Evolutionary conservation across 1,284 basidiomycete genomes (phyloP).

Genomic region (Malassezia restricta): DNA sequence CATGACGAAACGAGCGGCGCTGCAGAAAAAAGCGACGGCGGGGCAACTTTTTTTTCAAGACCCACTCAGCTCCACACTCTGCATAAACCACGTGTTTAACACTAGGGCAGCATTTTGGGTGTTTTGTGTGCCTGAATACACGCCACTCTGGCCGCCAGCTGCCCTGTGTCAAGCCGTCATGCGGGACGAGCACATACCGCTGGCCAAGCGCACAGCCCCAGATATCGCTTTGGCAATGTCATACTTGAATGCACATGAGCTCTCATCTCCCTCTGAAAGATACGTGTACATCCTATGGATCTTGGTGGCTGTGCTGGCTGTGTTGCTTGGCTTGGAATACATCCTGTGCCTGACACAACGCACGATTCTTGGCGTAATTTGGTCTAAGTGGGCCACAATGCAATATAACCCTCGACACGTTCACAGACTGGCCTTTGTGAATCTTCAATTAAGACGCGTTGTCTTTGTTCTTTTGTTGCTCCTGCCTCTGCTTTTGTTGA

Average conservation of each 20-base stretch:
- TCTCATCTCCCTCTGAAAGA: conserved; percentile 46
- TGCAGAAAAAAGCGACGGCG: background rate
- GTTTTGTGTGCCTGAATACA: no score
- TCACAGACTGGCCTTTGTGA: conserved; percentile 17
- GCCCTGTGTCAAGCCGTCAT: no score
- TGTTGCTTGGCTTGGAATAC: conserved; percentile 41
- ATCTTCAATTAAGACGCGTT: conserved; percentile 28
- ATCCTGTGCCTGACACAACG: conserved; percentile 34
- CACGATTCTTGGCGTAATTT: conserved; percentile 30
- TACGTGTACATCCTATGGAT: conserved; percentile 49
- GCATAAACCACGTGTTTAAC: no score
- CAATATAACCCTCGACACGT: conserved; percentile 21
- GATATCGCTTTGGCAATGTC: background rate
- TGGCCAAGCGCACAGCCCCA: no score
- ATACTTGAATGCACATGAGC: conserved; percentile 47
- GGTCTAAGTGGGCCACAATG: conserved; percentile 36
- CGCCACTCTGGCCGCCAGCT: no score
- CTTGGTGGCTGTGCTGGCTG: conserved; percentile 32
- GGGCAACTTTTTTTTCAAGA: background rate
- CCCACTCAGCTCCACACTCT: no score
- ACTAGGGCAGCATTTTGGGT: no score
- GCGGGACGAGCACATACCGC: no score
- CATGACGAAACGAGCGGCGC: background rate
- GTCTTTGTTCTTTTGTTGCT: conserved; percentile 27
- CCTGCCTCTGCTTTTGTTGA: conserved; percentile 29